A percentile compares a stretch with the other conserved stretches of the same genome.
Evolutionary conservation across 345 rosid species (phyloP).

Genomic region (Populus alba): DNA sequence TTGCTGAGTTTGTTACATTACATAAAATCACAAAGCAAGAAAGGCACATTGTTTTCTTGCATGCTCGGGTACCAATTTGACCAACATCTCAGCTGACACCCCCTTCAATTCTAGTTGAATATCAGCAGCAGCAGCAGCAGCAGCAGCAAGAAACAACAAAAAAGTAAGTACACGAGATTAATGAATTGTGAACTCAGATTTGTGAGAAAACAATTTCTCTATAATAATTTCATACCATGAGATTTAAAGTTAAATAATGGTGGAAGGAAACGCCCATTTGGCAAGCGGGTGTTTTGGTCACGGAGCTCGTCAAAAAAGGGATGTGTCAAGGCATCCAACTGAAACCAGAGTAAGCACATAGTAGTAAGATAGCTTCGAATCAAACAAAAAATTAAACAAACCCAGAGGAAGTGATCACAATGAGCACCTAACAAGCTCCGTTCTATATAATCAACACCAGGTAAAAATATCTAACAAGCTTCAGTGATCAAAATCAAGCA

Average conservation of each 20-base stretch:
- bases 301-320: slow-evolving; percentile 97
- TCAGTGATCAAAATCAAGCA: not conserved
- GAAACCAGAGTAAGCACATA: slow-evolving; percentile 16
- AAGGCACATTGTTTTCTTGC: slow-evolving; percentile 34
- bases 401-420: not conserved
- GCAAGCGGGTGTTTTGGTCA: slow-evolving; percentile 69
- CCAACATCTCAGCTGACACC: slow-evolving; percentile 22
- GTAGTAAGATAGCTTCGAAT: not conserved
- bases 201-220: not conserved
- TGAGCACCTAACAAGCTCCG: not conserved
- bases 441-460: not conserved
- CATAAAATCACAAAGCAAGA: slow-evolving; percentile 27
- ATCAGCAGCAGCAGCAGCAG: not conserved
- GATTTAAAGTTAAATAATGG: slow-evolving; percentile 84
- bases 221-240: slow-evolving; percentile 47
- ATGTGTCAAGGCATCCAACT: slow-evolving; percentile 84
- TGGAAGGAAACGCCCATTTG: slow-evolving; percentile 86
- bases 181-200: no score
- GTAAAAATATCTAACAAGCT: not conserved
- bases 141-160: not conserved
- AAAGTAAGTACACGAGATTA: not conserved
- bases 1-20: slow-evolving; percentile 19
- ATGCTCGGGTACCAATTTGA: slow-evolving; percentile 31
- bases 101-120: slow-evolving; percentile 26
- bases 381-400: not conserved